These are phyloP conservation scores for Colletotrichum sojae DNA, from an alignment of 2,329 filamentous ascomycete species.

Conservation along the genomic window DNA sequence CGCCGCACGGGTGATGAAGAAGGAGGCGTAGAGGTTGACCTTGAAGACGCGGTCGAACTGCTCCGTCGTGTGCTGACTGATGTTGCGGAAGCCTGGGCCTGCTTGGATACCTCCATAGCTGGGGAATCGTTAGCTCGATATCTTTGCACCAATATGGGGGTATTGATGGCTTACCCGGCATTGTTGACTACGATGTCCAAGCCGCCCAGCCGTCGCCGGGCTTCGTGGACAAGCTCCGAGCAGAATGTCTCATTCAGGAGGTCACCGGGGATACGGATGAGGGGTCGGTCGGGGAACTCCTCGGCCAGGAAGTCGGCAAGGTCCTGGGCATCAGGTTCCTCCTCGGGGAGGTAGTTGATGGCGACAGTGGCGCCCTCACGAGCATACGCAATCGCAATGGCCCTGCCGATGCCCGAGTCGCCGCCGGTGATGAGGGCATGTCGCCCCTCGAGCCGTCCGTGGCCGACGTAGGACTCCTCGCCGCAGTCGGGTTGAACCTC, in stretches of 20 bases:
- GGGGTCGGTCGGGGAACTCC: not conserved
- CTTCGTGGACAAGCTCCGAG: slow-evolving; percentile 21
- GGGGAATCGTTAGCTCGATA: not conserved
- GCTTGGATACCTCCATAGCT: slow-evolving; percentile 6
- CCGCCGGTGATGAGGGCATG: slow-evolving; percentile 13
- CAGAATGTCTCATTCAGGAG: slow-evolving; percentile 30
- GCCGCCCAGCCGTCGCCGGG: slow-evolving; percentile 5
- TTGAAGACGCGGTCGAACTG: slow-evolving; percentile 16
- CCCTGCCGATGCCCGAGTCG: slow-evolving; percentile 36
- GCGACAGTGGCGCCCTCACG: slow-evolving; percentile 41
- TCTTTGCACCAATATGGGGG: not conserved
- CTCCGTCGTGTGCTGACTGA: slow-evolving; percentile 7
- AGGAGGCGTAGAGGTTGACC: slow-evolving; percentile 31
- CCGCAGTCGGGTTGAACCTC: slow-evolving; percentile 16
- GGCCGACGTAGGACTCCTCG: slow-evolving; percentile 1
- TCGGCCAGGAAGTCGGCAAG: slow-evolving; percentile 6
- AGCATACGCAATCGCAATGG: slow-evolving; percentile 36
- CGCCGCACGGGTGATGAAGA: slow-evolving; percentile 29
- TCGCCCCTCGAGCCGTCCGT: slow-evolving; percentile 2
- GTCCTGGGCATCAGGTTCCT: slow-evolving; percentile 39
- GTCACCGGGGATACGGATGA: slow-evolving; percentile 27
- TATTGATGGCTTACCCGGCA: not conserved
- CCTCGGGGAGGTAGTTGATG: slow-evolving; percentile 41
- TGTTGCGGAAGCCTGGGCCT: slow-evolving; percentile 10
- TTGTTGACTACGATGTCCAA: not conserved